These are phyloP conservation scores for Thermomyces lanuginosus DNA, from an alignment of 2,329 filamentous ascomycete genomes.

Conservation along the genomic window DNA sequence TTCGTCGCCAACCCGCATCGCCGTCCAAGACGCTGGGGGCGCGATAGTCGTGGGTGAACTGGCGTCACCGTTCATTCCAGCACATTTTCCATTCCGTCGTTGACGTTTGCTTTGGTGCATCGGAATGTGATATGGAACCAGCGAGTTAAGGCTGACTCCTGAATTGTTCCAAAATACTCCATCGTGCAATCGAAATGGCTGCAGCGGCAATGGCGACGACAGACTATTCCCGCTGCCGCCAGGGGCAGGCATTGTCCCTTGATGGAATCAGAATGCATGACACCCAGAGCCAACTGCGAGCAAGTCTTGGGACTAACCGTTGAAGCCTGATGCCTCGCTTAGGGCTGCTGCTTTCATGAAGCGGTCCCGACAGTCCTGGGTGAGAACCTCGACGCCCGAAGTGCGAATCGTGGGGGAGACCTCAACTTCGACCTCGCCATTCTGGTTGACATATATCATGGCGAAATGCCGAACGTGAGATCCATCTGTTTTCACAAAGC, in stretches of 20 bases:
- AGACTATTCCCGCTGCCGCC: no score
- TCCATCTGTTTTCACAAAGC: slow-evolving; percentile 2
- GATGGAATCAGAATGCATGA: no score
- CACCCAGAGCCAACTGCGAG: not conserved
- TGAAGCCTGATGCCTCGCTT: no score
- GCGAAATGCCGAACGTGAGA: slow-evolving; percentile 20
- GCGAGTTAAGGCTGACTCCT: no score
- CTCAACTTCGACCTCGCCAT: slow-evolving; percentile 17
- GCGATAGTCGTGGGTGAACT: no score
- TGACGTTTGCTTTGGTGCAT: slow-evolving; percentile 7
- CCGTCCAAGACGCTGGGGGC: slow-evolving; percentile 18
- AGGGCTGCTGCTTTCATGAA: slow-evolving; percentile 17
- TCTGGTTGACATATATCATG: slow-evolving; percentile 21
- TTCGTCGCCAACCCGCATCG: slow-evolving; percentile 15
- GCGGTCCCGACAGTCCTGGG: slow-evolving; percentile 18
- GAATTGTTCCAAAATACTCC: slow-evolving; percentile 11
- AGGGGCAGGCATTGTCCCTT: no score
- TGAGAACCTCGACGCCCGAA: slow-evolving; percentile 19
- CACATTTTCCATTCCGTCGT: slow-evolving; percentile 5
- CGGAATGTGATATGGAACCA: no score
- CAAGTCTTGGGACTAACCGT: not conserved
- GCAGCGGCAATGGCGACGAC: no score
- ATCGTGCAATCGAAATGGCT: not conserved
- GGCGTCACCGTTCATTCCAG: no score
- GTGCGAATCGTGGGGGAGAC: slow-evolving; percentile 19